phyloP scores from a whole-genome alignment of 345 rosid species.

The Lumnitzera racemosa region DNA sequence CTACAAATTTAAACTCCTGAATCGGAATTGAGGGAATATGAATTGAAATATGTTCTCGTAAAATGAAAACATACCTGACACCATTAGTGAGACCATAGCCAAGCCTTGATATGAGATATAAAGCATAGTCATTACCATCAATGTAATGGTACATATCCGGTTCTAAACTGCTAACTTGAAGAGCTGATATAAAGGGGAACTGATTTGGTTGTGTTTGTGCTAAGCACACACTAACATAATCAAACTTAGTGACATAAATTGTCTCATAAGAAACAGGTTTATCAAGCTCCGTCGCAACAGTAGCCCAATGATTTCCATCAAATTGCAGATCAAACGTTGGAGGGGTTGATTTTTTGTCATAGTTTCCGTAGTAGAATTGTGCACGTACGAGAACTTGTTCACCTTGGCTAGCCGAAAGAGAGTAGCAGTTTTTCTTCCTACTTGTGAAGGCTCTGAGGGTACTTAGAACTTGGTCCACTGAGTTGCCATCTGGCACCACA shows the following conservation, averaged over 20 bases:
- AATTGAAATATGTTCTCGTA: not conserved
- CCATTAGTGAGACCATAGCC: slow-evolving; percentile 15
- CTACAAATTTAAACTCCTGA: too few relatives aligned
- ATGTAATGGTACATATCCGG: slow-evolving; percentile 19
- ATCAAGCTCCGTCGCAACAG: slow-evolving; percentile 23
- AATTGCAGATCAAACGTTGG: slow-evolving; percentile 28
- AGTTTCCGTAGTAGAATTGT: slow-evolving; percentile 32
- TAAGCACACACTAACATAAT: slow-evolving; percentile 22
- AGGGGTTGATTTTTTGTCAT: slow-evolving; percentile 31
- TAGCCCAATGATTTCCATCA: slow-evolving; percentile 31
- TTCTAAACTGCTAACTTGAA: slow-evolving; percentile 24
- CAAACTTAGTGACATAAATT: slow-evolving; percentile 19
- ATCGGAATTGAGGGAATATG: too few relatives aligned
- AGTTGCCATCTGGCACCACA: slow-evolving; percentile 7
- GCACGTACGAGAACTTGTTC: slow-evolving; percentile 25
- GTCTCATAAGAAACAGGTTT: slow-evolving; percentile 14
- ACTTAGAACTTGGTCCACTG: slow-evolving; percentile 14
- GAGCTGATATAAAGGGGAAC: slow-evolving; percentile 34
- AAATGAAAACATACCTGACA: slow-evolving; percentile 14
- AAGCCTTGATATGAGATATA: slow-evolving; percentile 19
- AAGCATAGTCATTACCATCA: slow-evolving; percentile 13
- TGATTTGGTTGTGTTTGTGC: slow-evolving; percentile 26
- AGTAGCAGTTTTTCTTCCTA: slow-evolving; percentile 32
- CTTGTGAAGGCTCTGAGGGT: slow-evolving; percentile 25
- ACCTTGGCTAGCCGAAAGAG: slow-evolving; percentile 6